A percentile compares a stretch with the other conserved stretches of the same genome.
These are phyloP conservation scores for Aspergillus nomiae DNA, from an alignment of 2,329 filamentous ascomycete species.

Conservation along the genomic window DNA sequence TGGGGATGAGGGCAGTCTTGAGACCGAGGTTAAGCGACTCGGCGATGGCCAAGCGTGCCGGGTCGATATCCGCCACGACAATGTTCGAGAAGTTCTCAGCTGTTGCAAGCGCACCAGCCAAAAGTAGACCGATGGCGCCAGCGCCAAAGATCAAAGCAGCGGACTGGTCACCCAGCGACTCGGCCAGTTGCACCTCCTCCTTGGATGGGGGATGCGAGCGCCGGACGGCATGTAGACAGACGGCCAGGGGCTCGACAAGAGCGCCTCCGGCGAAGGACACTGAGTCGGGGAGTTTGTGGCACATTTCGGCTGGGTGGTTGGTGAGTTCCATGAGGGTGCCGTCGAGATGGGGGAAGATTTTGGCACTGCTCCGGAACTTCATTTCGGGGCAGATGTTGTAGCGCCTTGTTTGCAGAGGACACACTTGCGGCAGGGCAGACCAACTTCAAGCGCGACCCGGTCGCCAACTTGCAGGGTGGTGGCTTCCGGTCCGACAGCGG, in stretches of 20 bases:
- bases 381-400: constrained; percentile 65
- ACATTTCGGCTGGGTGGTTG: constrained; percentile 63
- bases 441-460: constrained; percentile 89
- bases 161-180: constrained; percentile 42
- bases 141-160: constrained; percentile 63
- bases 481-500: constrained; percentile 67
- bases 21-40: constrained; percentile 38
- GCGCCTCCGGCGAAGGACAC: constrained; percentile 60
- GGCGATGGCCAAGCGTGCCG: constrained; percentile 58
- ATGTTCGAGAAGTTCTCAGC: constrained; percentile 57
- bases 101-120: constrained; percentile 59
- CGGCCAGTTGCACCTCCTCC: constrained; percentile 40
- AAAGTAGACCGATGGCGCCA: constrained; percentile 62
- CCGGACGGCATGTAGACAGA: constrained; percentile 61
- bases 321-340: constrained; percentile 65
- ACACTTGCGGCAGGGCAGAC: constrained; percentile 74
- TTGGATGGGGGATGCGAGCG: constrained; percentile 52
- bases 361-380: constrained; percentile 61
- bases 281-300: constrained; percentile 57
- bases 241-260: constrained; percentile 61
- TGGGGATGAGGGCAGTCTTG: constrained; percentile 41
- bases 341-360: constrained; percentile 63
- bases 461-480: constrained; percentile 69
- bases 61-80: constrained; percentile 64
- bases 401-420: constrained; percentile 56